Conservation (phyloP, 495 filamentous ascomycete genomes). For the Talaromyces liani region DNA sequence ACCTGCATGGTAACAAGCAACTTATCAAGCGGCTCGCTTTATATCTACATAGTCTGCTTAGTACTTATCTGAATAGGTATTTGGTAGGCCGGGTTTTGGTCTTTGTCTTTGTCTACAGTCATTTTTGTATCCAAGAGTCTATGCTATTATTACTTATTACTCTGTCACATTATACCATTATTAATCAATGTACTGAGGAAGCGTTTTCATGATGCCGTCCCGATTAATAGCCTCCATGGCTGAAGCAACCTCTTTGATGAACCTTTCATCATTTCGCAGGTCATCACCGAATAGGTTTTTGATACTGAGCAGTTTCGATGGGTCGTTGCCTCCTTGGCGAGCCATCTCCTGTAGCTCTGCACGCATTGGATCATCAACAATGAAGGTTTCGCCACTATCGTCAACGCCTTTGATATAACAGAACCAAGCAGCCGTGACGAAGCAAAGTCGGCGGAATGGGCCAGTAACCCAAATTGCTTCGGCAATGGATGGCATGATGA, state of each 20-base stretch:
- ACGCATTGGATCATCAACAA: constrained; percentile 37
- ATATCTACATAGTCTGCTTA: background rate
- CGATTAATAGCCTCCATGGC: constrained; percentile 34
- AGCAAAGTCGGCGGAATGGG: constrained; percentile 39
- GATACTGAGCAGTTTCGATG: constrained; percentile 29
- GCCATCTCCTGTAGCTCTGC: constrained; percentile 36
- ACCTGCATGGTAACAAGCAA: too few relatives aligned
- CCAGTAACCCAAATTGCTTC: constrained; percentile 37
- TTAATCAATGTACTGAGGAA: constrained; percentile 38
- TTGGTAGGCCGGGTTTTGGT: background rate
- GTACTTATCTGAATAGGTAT: background rate
- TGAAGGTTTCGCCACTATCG: constrained; percentile 29
- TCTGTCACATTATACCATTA: background rate
- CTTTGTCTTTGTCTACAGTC: background rate
- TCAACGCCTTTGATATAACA: constrained; percentile 36
- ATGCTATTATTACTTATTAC: background rate
- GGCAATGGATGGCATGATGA: constrained; percentile 44
- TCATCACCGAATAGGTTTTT: constrained; percentile 40
- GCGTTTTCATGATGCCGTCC: constrained; percentile 35
- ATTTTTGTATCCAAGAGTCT: background rate
- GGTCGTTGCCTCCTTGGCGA: constrained; percentile 26
- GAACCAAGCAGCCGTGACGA: constrained; percentile 40
- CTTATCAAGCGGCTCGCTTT: too few relatives aligned
- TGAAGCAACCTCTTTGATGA: constrained; percentile 28
- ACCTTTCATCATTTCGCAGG: constrained; percentile 32